Evolutionary conservation across 345 rosid genomes (phyloP).

Genomic region (Erucastrum elatum): DNA sequence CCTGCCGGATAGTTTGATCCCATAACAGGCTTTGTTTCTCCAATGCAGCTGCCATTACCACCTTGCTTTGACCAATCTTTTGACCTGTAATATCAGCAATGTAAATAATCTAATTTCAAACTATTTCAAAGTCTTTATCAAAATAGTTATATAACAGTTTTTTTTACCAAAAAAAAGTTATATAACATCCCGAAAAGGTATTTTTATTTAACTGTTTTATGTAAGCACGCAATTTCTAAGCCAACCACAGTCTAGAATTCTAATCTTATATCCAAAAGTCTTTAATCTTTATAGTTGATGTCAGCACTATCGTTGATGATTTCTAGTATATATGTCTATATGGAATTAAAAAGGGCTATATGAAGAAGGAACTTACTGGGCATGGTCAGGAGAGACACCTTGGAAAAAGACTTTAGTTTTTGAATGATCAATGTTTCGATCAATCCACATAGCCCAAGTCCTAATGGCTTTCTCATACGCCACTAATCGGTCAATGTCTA

Average conservation of each 20-base stretch:
- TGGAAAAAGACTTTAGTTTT: slow-evolving; percentile 65
- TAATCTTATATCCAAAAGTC: background rate
- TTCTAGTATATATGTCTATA: background rate
- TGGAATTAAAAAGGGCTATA: background rate
- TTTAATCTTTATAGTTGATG: background rate
- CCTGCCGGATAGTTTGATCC: slow-evolving; percentile 47
- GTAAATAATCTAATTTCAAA: background rate
- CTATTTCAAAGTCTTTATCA: background rate
- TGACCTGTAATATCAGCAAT: slow-evolving; percentile 41
- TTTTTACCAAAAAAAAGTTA: background rate
- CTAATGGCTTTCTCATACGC: slow-evolving; percentile 63
- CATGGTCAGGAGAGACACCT: slow-evolving; percentile 75
- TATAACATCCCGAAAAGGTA: background rate
- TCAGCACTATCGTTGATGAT: background rate
- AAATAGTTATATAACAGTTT: background rate
- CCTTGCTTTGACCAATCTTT: slow-evolving; percentile 57
- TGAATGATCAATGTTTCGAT: slow-evolving; percentile 43
- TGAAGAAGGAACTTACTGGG: slow-evolving; percentile 36
- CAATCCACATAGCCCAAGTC: slow-evolving; percentile 77
- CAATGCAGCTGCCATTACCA: slow-evolving; percentile 42
- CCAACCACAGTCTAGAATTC: background rate
- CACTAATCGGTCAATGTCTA: slow-evolving; percentile 60
- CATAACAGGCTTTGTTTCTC: slow-evolving; percentile 43
- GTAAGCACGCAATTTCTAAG: background rate
- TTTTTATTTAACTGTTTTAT: background rate